Percentiles rank a stretch among this genome's conserved stretches.
These are phyloP conservation scores for Opeltia flavorubescens DNA, from an alignment of 495 filamentous ascomycete genomes.

Conservation along the genomic window DNA sequence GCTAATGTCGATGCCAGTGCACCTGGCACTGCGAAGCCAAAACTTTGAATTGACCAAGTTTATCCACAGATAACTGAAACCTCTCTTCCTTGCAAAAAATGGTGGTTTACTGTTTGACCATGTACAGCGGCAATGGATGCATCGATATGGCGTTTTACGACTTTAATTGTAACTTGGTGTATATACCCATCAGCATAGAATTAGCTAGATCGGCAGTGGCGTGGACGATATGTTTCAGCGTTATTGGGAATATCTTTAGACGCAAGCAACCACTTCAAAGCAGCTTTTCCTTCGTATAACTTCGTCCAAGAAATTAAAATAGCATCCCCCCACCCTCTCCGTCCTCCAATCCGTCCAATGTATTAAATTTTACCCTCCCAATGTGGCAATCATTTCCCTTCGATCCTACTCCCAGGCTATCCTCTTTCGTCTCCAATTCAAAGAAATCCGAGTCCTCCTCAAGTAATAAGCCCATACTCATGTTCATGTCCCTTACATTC, in stretches of 20 bases:
- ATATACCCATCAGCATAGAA: too few species aligned
- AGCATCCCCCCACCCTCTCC: background rate
- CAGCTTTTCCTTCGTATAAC: too few species aligned
- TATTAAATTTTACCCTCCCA: too few species aligned
- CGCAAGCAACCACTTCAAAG: background rate
- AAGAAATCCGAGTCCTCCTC: background rate
- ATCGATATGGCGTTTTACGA: too few species aligned
- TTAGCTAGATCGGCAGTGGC: too few species aligned
- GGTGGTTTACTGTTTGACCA: background rate
- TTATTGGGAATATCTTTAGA: background rate
- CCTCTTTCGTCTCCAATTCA: background rate
- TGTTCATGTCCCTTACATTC: too few species aligned
- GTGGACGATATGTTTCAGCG: background rate
- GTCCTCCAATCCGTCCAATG: background rate
- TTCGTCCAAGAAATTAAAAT: background rate
- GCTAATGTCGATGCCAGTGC: conserved; percentile 81
- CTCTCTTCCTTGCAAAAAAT: too few species aligned
- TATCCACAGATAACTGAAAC: too few species aligned
- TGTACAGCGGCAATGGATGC: background rate
- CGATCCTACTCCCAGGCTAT: too few species aligned
- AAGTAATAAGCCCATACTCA: background rate
- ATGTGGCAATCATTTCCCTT: too few species aligned
- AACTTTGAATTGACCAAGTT: conserved; percentile 42
- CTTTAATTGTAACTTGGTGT: too few species aligned
- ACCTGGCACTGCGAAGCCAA: conserved; percentile 38